Percentiles rank a stretch among this genome's conserved stretches.
Evolutionary conservation across 345 rosid genomes (phyloP).

Genomic region (Corchorus olitorius): DNA sequence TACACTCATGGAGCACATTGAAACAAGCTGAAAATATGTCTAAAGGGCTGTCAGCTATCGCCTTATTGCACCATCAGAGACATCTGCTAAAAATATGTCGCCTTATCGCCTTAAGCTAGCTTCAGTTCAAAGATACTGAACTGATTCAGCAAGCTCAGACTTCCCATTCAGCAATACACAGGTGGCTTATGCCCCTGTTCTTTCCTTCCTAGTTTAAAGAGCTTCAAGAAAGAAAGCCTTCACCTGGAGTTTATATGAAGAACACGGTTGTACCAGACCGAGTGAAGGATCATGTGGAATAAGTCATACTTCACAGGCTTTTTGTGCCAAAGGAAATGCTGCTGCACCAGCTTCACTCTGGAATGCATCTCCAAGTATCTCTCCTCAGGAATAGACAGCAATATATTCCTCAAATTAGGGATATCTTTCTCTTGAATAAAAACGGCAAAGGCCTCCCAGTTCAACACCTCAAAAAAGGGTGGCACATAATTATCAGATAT

Average conservation of each 20-base stretch:
- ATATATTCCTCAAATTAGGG: conserved; percentile 65
- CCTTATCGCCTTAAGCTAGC: too few species aligned
- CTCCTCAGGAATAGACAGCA: conserved; percentile 62
- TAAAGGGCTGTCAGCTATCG: not conserved
- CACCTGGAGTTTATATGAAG: conserved; percentile 46
- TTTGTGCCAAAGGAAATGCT: conserved; percentile 90
- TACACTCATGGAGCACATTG: not conserved
- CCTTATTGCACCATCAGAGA: not conserved
- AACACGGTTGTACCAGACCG: conserved; percentile 75
- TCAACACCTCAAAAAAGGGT: conserved; percentile 78
- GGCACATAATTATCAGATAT: conserved; percentile 91
- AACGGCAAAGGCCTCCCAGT: conserved; percentile 79
- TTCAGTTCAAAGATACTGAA: not conserved
- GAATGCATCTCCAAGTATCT: conserved; percentile 64
- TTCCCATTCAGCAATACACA: not conserved
- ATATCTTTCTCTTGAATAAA: conserved; percentile 76
- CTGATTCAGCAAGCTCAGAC: not conserved
- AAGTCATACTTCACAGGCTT: conserved; percentile 69
- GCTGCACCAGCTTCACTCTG: conserved; percentile 65
- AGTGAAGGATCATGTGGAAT: conserved; percentile 76
- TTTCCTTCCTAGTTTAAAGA: not conserved
- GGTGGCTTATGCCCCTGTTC: not conserved
- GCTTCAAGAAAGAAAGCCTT: conserved; percentile 16
- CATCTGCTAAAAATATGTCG: too few species aligned
- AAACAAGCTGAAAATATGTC: not conserved